Evolutionary conservation across 176 grass and related monocot genomes (phyloP).

Genomic region (Poa annua): DNA sequence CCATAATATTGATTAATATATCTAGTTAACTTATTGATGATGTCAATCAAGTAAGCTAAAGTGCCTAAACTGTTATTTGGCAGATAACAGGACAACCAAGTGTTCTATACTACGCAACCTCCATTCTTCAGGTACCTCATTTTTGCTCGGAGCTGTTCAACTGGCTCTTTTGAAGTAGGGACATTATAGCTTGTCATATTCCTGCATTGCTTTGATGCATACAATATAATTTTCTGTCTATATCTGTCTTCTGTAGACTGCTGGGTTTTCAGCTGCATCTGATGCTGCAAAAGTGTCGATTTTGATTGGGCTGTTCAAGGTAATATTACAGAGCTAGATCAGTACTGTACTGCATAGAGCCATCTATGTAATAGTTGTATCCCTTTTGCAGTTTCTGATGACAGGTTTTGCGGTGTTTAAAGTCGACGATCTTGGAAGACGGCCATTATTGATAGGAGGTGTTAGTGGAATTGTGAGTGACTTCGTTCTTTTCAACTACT

Average conservation of each 20-base stretch:
- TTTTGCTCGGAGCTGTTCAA: slow-evolving; percentile 40
- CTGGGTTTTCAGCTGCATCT: slow-evolving; percentile 89
- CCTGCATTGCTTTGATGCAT: slow-evolving; percentile 6
- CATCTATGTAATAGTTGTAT: slow-evolving; percentile 39
- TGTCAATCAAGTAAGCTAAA: slow-evolving; percentile 40
- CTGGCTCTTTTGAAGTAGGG: slow-evolving; percentile 34
- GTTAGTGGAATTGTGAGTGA: slow-evolving; percentile 86
- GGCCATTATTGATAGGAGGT: slow-evolving; percentile 88
- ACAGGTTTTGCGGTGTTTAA: slow-evolving; percentile 85
- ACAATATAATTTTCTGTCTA: slow-evolving; percentile 32
- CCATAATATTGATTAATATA: slow-evolving; percentile 8
- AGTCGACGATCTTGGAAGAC: slow-evolving; percentile 81
- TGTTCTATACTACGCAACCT: slow-evolving; percentile 96
- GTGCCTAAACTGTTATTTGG: slow-evolving; percentile 42
- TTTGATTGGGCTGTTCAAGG: slow-evolving; percentile 95
- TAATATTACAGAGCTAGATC: slow-evolving; percentile 45
- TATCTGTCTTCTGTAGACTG: slow-evolving; percentile 62
- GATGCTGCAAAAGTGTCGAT: slow-evolving; percentile 88
- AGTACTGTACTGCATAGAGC: not conserved
- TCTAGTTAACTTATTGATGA: slow-evolving; percentile 8
- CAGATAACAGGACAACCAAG: slow-evolving; percentile 98
- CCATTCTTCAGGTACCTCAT: slow-evolving; percentile 79
- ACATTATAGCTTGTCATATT: slow-evolving; percentile 7
- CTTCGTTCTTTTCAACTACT: slow-evolving; percentile 20
- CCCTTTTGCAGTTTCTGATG: slow-evolving; percentile 70